Evolutionary conservation across 2,329 filamentous ascomycete genomes (phyloP).

Genomic region (Colletotrichum sojae): DNA sequence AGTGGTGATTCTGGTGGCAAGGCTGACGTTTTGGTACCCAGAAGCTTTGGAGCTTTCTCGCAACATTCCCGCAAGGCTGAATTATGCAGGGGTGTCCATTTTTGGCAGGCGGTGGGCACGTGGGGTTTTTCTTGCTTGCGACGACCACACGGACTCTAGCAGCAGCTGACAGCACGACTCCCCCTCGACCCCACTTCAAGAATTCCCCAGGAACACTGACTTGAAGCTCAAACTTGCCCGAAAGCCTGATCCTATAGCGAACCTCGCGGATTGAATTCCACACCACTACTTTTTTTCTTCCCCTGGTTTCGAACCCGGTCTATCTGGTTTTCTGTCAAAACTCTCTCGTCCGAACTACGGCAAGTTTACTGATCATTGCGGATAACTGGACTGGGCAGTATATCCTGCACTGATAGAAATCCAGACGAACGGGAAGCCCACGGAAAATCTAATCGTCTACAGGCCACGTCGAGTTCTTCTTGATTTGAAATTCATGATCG

Average conservation of each 20-base stretch:
- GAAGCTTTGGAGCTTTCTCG: conserved; percentile 34
- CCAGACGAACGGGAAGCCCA: not conserved
- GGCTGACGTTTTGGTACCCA: conserved; percentile 33
- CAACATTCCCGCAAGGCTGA: conserved; percentile 39
- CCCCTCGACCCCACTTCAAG: not conserved
- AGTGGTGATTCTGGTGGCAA: conserved; percentile 31
- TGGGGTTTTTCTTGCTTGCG: conserved; percentile 27
- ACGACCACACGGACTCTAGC: conserved; percentile 6
- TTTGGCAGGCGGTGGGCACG: conserved; percentile 32
- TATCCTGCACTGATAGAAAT: not conserved
- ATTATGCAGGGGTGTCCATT: conserved; percentile 38
- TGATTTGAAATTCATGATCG: too few relatives aligned
- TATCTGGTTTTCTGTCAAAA: conserved; percentile 10
- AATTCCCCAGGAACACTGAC: not conserved
- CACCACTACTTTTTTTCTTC: not conserved
- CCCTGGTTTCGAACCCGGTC: conserved; percentile 3
- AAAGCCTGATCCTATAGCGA: not conserved
- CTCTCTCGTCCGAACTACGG: conserved; percentile 15
- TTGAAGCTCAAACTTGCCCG: not conserved
- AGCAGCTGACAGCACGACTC: conserved; percentile 4
- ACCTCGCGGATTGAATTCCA: not conserved
- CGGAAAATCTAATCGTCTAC: not conserved
- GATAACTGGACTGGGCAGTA: not conserved
- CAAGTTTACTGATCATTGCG: not conserved
- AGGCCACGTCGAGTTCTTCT: not conserved